Evolutionary conservation across 495 filamentous ascomycete genomes (phyloP).

Genomic region (Penicillium pulvis): DNA sequence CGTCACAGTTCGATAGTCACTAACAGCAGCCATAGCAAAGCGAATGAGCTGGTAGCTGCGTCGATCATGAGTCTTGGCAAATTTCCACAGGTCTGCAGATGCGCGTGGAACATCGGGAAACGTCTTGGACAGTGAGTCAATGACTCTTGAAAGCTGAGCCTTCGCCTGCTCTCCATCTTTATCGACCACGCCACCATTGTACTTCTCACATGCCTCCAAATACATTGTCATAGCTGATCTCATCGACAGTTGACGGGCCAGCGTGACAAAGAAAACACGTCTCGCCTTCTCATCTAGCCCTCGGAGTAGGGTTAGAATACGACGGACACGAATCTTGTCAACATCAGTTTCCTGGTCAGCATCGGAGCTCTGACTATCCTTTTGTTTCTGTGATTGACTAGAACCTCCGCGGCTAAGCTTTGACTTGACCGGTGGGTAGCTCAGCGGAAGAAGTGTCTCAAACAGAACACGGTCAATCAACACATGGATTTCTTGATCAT

Average conservation of each 20-base stretch:
- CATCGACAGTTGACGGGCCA: slow-evolving; percentile 69
- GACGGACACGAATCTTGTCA: slow-evolving; percentile 82
- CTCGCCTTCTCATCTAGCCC: slow-evolving; percentile 77
- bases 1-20: slow-evolving; percentile 86
- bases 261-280: slow-evolving; percentile 86
- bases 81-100: slow-evolving; percentile 77
- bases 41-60: slow-evolving; percentile 86
- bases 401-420: slow-evolving; percentile 62
- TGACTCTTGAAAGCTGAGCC: slow-evolving; percentile 63
- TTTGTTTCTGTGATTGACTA: slow-evolving; percentile 61
- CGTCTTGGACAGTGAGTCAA: slow-evolving; percentile 68
- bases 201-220: slow-evolving; percentile 78
- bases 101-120: slow-evolving; percentile 72
- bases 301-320: slow-evolving; percentile 77
- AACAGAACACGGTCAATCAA: slow-evolving; percentile 83
- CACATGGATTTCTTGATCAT: slow-evolving; percentile 82
- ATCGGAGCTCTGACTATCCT: slow-evolving; percentile 50
- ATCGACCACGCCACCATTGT: slow-evolving; percentile 80
- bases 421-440: slow-evolving; percentile 77
- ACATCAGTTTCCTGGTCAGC: slow-evolving; percentile 61
- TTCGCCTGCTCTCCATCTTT: slow-evolving; percentile 69
- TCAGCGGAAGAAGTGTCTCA: slow-evolving; percentile 81
- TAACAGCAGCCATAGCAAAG: slow-evolving; percentile 81
- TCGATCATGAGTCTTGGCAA: slow-evolving; percentile 89
- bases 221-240: slow-evolving; percentile 70